Percentiles rank a stretch among this genome's conserved stretches.
Evolutionary conservation across 805 yeast genomes (phyloP).

Genomic region (Yamadazyma akitaensis): DNA sequence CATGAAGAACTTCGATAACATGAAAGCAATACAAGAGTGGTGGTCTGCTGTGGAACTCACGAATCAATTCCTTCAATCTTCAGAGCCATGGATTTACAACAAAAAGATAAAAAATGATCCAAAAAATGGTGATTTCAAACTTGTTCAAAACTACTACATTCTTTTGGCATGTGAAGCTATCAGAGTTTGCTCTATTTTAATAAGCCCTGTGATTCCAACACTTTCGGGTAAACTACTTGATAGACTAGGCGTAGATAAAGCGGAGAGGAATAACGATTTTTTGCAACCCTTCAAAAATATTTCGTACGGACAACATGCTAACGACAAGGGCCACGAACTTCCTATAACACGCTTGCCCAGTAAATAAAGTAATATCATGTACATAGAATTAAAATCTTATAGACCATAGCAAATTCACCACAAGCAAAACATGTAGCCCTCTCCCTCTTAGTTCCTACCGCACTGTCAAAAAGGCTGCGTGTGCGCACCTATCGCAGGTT

Average conservation of each 20-base stretch:
- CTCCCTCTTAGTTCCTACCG: no score
- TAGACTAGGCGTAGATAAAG: slow-evolving; percentile 51
- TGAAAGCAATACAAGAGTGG: slow-evolving; percentile 53
- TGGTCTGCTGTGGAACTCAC: slow-evolving; percentile 59
- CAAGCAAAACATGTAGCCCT: no score
- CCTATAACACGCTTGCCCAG: slow-evolving; percentile 38
- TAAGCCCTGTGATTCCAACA: slow-evolving; percentile 72
- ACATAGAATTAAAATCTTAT: not conserved
- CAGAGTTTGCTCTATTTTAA: slow-evolving; percentile 61
- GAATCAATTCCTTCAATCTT: slow-evolving; percentile 62
- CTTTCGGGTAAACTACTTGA: slow-evolving; percentile 57
- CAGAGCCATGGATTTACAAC: slow-evolving; percentile 72
- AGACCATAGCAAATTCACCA: not conserved
- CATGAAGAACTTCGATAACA: slow-evolving; percentile 48
- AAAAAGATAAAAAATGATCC: slow-evolving; percentile 19
- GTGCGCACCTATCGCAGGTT: not conserved
- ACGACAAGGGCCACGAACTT: slow-evolving; percentile 43
- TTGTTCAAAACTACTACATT: slow-evolving; percentile 48
- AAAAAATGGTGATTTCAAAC: slow-evolving; percentile 14
- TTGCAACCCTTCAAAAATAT: slow-evolving; percentile 57
- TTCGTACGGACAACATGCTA: slow-evolving; percentile 57
- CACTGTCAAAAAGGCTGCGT: no score
- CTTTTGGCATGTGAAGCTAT: slow-evolving; percentile 67
- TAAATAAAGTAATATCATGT: not conserved
- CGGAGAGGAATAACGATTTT: slow-evolving; percentile 39